phyloP scores from a whole-genome alignment of 2,329 filamentous ascomycete genomes.

The Penicillium brasilianum region DNA sequence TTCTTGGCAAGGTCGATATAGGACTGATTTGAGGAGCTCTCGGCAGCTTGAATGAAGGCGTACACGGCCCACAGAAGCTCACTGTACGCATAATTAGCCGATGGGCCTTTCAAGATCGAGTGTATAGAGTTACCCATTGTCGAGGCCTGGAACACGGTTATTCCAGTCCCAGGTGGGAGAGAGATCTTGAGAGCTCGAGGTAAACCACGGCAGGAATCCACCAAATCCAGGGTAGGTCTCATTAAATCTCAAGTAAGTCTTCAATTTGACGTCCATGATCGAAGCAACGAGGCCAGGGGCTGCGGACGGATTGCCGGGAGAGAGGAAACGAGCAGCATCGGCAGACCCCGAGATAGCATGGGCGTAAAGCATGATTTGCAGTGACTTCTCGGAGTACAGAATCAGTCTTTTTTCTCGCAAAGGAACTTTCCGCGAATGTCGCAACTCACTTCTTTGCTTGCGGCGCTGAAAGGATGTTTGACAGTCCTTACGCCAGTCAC shows the following conservation, averaged over 20 bases:
- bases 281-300: constrained; percentile 43
- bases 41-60: constrained; percentile 46
- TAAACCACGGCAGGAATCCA: constrained; percentile 50
- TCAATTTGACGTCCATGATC: constrained; percentile 48
- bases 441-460: constrained; percentile 42
- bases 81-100: constrained; percentile 24
- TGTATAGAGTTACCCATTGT: constrained; percentile 44
- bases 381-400: constrained; percentile 33
- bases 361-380: constrained; percentile 53
- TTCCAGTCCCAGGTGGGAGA: constrained; percentile 46
- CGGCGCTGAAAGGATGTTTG: constrained; percentile 44
- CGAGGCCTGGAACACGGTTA: constrained; percentile 47
- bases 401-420: neutral
- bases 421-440: neutral
- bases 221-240: constrained; percentile 50
- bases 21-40: constrained; percentile 31
- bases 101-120: neutral
- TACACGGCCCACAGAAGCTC: constrained; percentile 53
- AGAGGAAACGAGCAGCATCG: constrained; percentile 48
- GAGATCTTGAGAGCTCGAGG: constrained; percentile 37
- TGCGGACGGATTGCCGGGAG: constrained; percentile 38
- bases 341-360: constrained; percentile 47
- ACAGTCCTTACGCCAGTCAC: constrained; percentile 38
- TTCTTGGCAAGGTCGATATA: constrained; percentile 39
- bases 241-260: constrained; percentile 50